Evolutionary conservation across 139 green algal genomes (phyloP).

Genomic region (Tetradesmus lagerheimii): DNA sequence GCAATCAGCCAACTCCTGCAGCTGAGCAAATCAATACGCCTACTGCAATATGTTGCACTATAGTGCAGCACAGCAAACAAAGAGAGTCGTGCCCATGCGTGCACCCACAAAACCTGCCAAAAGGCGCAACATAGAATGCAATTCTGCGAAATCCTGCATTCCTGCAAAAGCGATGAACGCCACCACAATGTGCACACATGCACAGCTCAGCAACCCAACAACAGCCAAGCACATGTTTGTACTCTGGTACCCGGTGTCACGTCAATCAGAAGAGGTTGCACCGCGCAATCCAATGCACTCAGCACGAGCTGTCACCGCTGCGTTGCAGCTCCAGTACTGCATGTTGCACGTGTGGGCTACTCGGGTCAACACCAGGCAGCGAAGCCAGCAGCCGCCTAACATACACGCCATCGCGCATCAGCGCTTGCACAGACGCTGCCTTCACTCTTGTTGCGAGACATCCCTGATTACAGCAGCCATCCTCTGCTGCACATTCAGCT

Average conservation of each 20-base stretch:
- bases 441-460: not conserved
- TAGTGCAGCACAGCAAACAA: not conserved
- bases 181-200: not conserved
- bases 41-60: not conserved
- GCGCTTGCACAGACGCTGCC: not conserved
- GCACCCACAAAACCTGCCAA: not conserved
- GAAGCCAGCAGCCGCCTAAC: not conserved
- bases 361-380: conserved; percentile 13
- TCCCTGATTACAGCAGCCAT: not conserved
- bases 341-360: not conserved
- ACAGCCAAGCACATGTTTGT: no score
- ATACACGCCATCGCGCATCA: not conserved
- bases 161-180: no score
- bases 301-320: not conserved
- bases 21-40: not conserved
- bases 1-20: not conserved
- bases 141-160: not conserved
- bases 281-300: not conserved
- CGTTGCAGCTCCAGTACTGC: not conserved
- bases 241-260: not conserved
- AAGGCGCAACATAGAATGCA: not conserved
- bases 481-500: not conserved
- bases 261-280: not conserved
- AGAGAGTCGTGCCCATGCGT: not conserved
- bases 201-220: not conserved